phyloP scores from a whole-genome alignment of 208 protist species.

The Trypanosoma lewisi region DNA sequence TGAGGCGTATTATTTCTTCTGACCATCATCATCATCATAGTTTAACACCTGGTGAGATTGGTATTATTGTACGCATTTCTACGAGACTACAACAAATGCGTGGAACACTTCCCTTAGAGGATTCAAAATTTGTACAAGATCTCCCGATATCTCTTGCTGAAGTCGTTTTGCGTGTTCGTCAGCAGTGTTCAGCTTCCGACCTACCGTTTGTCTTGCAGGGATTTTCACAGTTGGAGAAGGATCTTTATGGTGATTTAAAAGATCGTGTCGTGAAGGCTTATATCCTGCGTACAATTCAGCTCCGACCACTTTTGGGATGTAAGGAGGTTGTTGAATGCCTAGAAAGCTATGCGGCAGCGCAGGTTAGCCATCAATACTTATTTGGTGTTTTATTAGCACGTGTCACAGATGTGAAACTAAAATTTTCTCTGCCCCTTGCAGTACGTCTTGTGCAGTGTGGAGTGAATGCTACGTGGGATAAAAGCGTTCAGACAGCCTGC shows the following conservation, averaged over 20 bases:
- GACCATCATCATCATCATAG: too few species aligned
- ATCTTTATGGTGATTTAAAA: slow-evolving; percentile 20
- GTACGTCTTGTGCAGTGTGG: slow-evolving; percentile 72
- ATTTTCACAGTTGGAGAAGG: slow-evolving; percentile 38
- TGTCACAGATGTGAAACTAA: slow-evolving; percentile 53
- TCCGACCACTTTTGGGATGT: slow-evolving; percentile 34
- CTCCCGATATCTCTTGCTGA: slow-evolving; percentile 35
- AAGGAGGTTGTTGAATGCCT: slow-evolving; percentile 63
- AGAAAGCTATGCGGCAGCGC: slow-evolving; percentile 64
- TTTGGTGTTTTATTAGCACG: slow-evolving; percentile 72
- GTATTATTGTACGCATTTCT: slow-evolving; percentile 28
- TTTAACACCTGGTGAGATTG: slow-evolving; percentile 24
- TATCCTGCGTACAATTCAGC: slow-evolving; percentile 60
- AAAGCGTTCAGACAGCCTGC: slow-evolving; percentile 53
- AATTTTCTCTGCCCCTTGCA: slow-evolving; percentile 57
- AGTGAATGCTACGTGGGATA: slow-evolving; percentile 25
- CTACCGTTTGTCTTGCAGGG: slow-evolving; percentile 49
- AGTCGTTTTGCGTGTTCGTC: slow-evolving; percentile 38
- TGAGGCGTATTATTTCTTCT: slow-evolving; percentile 25
- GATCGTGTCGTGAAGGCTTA: slow-evolving; percentile 48
- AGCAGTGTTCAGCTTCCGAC: slow-evolving; percentile 38
- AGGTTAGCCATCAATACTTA: slow-evolving; percentile 61
- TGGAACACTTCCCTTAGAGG: slow-evolving; percentile 5
- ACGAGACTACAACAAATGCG: slow-evolving; percentile 15
- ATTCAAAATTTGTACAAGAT: slow-evolving; percentile 25